These are phyloP conservation scores for Phytophthora ohioensis DNA, from an alignment of 352 stramenopile genomes.

Conservation along the genomic window DNA sequence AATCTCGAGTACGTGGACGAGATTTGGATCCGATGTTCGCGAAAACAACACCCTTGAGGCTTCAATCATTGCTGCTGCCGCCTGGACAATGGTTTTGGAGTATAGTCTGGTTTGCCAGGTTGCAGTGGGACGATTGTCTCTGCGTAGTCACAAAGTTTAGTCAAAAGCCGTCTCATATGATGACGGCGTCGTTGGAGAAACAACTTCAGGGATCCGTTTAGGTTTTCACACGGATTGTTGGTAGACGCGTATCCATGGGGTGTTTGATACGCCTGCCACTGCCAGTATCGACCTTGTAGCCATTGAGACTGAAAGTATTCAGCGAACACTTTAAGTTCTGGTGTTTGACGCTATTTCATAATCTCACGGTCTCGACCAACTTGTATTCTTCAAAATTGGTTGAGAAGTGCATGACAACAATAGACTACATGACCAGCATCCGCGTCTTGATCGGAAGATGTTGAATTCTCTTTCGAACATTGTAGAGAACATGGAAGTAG, in stretches of 20 bases:
- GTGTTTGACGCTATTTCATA: background rate
- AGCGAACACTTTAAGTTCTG: background rate
- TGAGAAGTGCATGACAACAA: constrained; percentile 2
- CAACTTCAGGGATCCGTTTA: constrained; percentile 7
- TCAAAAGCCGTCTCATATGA: background rate
- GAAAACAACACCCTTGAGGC: background rate
- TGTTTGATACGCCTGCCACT: constrained; percentile 3
- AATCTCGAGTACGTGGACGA: background rate
- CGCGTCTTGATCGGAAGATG: background rate
- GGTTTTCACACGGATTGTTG: constrained; percentile 7
- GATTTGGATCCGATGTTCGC: background rate
- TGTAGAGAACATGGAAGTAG: constrained; percentile 13
- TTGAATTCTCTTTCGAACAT: constrained; percentile 8
- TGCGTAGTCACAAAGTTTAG: constrained; percentile 2
- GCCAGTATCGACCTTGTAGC: background rate
- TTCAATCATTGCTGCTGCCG: background rate
- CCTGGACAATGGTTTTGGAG: background rate
- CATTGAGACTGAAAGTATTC: constrained; percentile 7
- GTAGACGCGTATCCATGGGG: background rate
- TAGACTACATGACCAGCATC: constrained; percentile 1
- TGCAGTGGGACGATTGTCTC: background rate
- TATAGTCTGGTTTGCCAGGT: background rate
- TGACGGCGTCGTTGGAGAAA: background rate
- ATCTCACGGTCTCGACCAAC: background rate
- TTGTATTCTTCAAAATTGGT: background rate